Conservation (phyloP, 2,329 filamentous ascomycete species). For the Blastomyces parvus region DNA sequence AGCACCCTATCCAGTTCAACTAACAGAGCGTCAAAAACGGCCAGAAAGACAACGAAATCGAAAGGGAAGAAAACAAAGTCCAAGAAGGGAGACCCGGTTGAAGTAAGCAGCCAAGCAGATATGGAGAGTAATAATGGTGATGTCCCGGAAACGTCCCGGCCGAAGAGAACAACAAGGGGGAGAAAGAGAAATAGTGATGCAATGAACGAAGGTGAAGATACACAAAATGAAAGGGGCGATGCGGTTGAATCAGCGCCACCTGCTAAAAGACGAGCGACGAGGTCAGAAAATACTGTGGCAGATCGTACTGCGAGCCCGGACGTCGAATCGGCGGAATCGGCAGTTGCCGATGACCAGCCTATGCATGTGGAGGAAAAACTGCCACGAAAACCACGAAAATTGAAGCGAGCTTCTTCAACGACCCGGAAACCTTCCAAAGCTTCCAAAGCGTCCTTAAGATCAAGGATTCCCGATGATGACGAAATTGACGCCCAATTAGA, state of each 20-base stretch:
- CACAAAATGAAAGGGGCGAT: conserved; percentile 14
- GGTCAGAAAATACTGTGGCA: conserved; percentile 26
- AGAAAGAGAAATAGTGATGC: conserved; percentile 57
- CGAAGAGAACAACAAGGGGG: conserved; percentile 35
- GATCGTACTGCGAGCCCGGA: not conserved
- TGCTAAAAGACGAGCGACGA: conserved; percentile 51
- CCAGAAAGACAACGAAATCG: conserved; percentile 34
- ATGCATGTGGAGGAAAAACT: conserved; percentile 17
- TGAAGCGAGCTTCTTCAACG: conserved; percentile 34
- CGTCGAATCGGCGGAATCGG: conserved; percentile 5
- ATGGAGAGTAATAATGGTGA: conserved; percentile 22
- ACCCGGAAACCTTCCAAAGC: conserved; percentile 41
- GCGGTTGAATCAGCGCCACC: conserved; percentile 32
- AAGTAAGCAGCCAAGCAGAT: conserved; percentile 32
- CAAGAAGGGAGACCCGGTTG: conserved; percentile 36
- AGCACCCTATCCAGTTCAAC: conserved; percentile 44
- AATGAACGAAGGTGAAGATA: conserved; percentile 28
- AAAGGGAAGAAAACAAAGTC: conserved; percentile 29
- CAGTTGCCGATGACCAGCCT: conserved; percentile 4
- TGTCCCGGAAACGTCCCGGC: conserved; percentile 26
- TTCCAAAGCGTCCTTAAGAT: conserved; percentile 40
- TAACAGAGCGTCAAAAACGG: conserved; percentile 47
- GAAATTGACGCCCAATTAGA: conserved; percentile 58
- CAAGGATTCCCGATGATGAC: conserved; percentile 48
- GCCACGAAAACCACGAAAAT: conserved; percentile 37